Evolutionary conservation across 1,284 basidiomycete species (phyloP).

Genomic region (Ustilago shanxiensis): DNA sequence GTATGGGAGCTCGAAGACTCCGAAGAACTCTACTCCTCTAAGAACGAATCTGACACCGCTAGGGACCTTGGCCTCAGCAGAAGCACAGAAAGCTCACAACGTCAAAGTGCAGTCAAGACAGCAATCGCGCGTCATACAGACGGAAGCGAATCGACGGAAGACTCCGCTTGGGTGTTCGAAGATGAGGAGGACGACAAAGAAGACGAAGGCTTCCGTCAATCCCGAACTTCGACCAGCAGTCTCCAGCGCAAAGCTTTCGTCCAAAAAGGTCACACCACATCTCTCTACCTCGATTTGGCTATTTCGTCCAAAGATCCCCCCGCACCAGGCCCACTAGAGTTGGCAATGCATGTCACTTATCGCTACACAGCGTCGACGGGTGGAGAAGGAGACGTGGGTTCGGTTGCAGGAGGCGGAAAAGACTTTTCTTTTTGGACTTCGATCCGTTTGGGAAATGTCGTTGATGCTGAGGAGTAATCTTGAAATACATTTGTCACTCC

Average conservation of each 20-base stretch:
- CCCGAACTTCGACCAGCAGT: slow-evolving; percentile 3
- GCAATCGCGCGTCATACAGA: slow-evolving; percentile 6
- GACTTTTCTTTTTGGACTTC: slow-evolving; percentile 42
- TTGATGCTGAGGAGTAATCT: no score
- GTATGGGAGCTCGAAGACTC: slow-evolving; percentile 61
- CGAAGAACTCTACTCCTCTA: slow-evolving; percentile 40
- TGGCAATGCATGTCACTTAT: slow-evolving; percentile 56
- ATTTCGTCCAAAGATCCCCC: slow-evolving; percentile 25
- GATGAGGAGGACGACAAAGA: slow-evolving; percentile 31
- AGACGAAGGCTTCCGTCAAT: slow-evolving; percentile 6
- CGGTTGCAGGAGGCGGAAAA: slow-evolving; percentile 11
- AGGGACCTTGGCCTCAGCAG: neutral
- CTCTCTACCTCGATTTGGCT: slow-evolving; percentile 35
- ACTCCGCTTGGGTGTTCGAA: slow-evolving; percentile 22
- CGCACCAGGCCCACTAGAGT: slow-evolving; percentile 23
- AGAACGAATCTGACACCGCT: slow-evolving; percentile 5
- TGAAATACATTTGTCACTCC: no score
- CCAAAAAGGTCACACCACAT: slow-evolving; percentile 43
- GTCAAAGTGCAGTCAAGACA: slow-evolving; percentile 25
- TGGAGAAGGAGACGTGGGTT: neutral
- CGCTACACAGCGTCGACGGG: slow-evolving; percentile 23
- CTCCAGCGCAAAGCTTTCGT: slow-evolving; percentile 26
- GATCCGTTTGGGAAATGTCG: slow-evolving; percentile 25
- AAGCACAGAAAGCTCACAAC: neutral
- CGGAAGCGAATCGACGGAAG: neutral